These are phyloP conservation scores for Hemisphaericaspora xylanilytica DNA, from an alignment of 1,139 yeast species.

Conservation along the genomic window DNA sequence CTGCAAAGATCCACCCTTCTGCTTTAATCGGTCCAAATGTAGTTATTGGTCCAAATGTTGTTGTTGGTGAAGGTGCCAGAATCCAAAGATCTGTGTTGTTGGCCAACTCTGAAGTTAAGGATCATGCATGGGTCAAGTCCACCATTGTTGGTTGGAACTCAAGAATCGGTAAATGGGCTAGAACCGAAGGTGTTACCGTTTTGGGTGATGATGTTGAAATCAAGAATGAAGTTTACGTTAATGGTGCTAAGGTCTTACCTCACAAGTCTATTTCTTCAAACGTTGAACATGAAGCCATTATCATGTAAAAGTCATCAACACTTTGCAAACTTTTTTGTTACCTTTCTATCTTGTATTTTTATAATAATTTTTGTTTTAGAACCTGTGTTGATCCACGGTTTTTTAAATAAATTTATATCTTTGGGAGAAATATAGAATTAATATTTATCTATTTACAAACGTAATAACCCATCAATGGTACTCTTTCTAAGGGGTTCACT, in stretches of 20 bases:
- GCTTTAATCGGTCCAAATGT: slow-evolving; percentile 99
- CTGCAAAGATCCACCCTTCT: slow-evolving; percentile 88
- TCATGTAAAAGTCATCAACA: too few relatives aligned
- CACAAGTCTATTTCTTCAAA: slow-evolving; percentile 96
- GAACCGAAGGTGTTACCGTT: slow-evolving; percentile 96
- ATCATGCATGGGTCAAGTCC: slow-evolving; percentile 97
- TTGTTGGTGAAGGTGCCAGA: slow-evolving; percentile 98
- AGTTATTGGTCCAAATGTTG: slow-evolving; percentile 94
- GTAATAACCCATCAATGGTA: slow-evolving; percentile 20
- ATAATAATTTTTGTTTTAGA: slow-evolving; percentile 2
- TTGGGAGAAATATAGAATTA: slow-evolving; percentile 1
- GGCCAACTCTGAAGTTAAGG: slow-evolving; percentile 88
- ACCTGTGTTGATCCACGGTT: slow-evolving; percentile 6
- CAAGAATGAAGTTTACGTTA: slow-evolving; percentile 97
- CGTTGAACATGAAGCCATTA: slow-evolving; percentile 96
- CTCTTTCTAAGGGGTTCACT: slow-evolving; percentile 40
- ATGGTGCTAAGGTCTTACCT: slow-evolving; percentile 98
- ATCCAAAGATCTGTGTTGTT: slow-evolving; percentile 92
- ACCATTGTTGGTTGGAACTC: slow-evolving; percentile 99
- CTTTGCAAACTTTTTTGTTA: neutral
- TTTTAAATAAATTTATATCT: neutral
- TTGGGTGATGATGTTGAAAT: slow-evolving; percentile 99
- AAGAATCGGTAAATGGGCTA: slow-evolving; percentile 98
- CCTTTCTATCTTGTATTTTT: slow-evolving; percentile 3
- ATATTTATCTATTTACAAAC: slow-evolving; percentile 1